Conservation (phyloP, 768 basidiomycete species). For the Leccinum disarticulatum region DNA sequence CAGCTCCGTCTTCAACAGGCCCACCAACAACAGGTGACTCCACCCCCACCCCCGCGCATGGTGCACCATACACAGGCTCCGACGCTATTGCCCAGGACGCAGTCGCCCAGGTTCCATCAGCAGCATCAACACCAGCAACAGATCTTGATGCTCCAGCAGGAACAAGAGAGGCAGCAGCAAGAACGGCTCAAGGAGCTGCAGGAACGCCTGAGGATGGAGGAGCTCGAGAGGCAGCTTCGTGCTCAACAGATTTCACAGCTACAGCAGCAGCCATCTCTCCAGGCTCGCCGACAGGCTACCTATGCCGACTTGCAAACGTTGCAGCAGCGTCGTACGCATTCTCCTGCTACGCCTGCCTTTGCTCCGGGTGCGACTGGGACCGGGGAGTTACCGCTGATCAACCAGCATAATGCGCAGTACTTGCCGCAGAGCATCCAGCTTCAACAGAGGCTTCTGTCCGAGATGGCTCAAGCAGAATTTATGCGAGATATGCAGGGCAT, state of each 20-base stretch:
- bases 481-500: constrained; percentile 62
- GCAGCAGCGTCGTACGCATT: constrained; percentile 53
- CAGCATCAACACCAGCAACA: constrained; percentile 76
- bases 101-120: constrained; percentile 78
- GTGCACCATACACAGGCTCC: constrained; percentile 35
- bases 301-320: constrained; percentile 50
- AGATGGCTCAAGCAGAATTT: constrained; percentile 71
- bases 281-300: constrained; percentile 40
- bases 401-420: constrained; percentile 55
- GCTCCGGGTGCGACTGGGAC: constrained; percentile 13
- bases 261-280: constrained; percentile 41
- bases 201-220: constrained; percentile 63
- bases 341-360: constrained; percentile 41
- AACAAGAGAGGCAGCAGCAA: constrained; percentile 61
- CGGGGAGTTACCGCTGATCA: constrained; percentile 36
- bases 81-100: constrained; percentile 50
- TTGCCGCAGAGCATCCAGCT: constrained; percentile 65
- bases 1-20: constrained; percentile 40
- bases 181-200: constrained; percentile 58
- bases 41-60: constrained; percentile 77
- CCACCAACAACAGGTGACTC: constrained; percentile 44
- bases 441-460: constrained; percentile 74
- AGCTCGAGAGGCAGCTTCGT: constrained; percentile 62
- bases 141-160: constrained; percentile 63
- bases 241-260: constrained; percentile 52